phyloP scores from a whole-genome alignment of 1,284 basidiomycete species.

The Wolfiporia cocos region DNA sequence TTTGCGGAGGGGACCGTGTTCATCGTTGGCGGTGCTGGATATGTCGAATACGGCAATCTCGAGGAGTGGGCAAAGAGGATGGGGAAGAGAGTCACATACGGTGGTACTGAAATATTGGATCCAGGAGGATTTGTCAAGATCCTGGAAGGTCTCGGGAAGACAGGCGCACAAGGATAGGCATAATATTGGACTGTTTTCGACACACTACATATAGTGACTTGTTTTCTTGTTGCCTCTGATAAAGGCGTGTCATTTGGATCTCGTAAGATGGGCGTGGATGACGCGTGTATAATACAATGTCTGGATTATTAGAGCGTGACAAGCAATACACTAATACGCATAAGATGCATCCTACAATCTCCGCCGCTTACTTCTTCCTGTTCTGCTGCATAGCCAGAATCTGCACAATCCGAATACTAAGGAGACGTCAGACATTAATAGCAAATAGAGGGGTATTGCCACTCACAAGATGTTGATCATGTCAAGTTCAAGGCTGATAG shows the following conservation, averaged over 20 bases:
- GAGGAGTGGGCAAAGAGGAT: conserved; percentile 83
- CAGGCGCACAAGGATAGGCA: conserved; percentile 13
- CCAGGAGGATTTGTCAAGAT: conserved; percentile 80
- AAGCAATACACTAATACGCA: too few species aligned
- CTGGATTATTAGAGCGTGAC: too few species aligned
- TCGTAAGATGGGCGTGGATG: too few species aligned
- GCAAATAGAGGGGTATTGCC: neutral
- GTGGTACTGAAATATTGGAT: conserved; percentile 92
- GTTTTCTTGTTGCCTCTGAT: too few species aligned
- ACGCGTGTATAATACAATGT: too few species aligned
- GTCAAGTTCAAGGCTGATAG: conserved; percentile 76
- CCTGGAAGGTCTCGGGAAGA: conserved; percentile 58
- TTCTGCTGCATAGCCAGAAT: conserved; percentile 67
- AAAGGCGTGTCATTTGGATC: too few species aligned
- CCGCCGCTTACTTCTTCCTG: conserved; percentile 35
- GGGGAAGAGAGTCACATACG: conserved; percentile 88
- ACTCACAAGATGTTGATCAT: conserved; percentile 85
- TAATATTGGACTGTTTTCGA: neutral
- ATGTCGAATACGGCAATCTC: conserved; percentile 96
- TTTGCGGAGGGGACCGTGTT: conserved; percentile 92
- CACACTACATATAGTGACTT: too few species aligned
- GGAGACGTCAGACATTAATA: conserved; percentile 7
- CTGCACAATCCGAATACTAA: conserved; percentile 75
- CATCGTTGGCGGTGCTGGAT: conserved; percentile 93
- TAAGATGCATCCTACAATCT: too few species aligned